These are phyloP conservation scores for Fusarium anguioides DNA, from an alignment of 2,329 filamentous ascomycete genomes.

Conservation along the genomic window DNA sequence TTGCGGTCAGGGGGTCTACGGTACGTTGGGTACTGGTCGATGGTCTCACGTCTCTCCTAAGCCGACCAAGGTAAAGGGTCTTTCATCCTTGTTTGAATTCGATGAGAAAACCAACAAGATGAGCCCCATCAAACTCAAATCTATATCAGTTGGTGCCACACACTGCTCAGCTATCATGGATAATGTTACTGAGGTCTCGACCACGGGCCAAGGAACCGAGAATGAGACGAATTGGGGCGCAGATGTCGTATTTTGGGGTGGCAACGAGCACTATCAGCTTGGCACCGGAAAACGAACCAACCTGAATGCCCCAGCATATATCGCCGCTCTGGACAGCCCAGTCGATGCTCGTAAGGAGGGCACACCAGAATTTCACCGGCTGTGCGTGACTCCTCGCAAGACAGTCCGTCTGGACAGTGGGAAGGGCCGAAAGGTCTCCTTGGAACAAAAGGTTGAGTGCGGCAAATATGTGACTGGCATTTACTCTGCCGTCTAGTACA, in stretches of 20 bases:
- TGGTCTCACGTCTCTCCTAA: constrained; percentile 88
- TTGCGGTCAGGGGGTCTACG: constrained; percentile 86
- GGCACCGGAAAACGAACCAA: constrained; percentile 93
- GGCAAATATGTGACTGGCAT: constrained; percentile 84
- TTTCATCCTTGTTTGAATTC: constrained; percentile 88
- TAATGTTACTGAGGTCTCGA: constrained; percentile 77
- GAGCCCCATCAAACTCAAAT: constrained; percentile 80
- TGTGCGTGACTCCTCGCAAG: constrained; percentile 82
- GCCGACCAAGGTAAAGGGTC: constrained; percentile 82
- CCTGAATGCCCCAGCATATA: constrained; percentile 77
- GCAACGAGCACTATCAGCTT: constrained; percentile 93
- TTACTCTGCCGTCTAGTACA: constrained; percentile 71
- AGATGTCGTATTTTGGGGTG: constrained; percentile 93
- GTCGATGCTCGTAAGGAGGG: constrained; percentile 70
- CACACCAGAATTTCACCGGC: constrained; percentile 73
- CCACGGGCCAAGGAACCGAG: constrained; percentile 61
- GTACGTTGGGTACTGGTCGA: constrained; percentile 83
- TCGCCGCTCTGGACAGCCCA: constrained; percentile 75
- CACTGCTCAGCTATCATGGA: constrained; percentile 86
- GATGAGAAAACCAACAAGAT: constrained; percentile 76
- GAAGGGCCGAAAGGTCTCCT: constrained; percentile 74
- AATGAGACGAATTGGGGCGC: constrained; percentile 89
- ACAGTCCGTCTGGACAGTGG: constrained; percentile 71
- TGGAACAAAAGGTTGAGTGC: constrained; percentile 91
- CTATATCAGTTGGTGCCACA: constrained; percentile 79